Evolutionary conservation across 352 stramenopile genomes (phyloP).

Genomic region (Pythium biforme): DNA sequence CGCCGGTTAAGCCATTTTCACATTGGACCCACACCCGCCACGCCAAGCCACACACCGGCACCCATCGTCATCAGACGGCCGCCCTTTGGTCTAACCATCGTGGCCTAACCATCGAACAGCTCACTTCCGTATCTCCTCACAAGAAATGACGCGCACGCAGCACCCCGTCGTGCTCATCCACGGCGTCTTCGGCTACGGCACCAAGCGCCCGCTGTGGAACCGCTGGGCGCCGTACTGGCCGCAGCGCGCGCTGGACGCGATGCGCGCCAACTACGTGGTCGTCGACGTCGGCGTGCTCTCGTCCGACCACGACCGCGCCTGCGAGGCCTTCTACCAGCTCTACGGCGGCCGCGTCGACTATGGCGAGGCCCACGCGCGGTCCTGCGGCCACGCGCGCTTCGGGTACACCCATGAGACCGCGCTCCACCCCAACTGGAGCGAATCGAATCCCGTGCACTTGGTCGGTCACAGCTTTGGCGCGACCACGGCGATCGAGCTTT

Average conservation of each 20-base stretch:
- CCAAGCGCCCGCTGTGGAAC: constrained; percentile 43
- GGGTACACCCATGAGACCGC: constrained; percentile 35
- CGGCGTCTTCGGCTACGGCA: constrained; percentile 62
- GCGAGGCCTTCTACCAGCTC: constrained; percentile 68
- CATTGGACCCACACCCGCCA: too few species aligned
- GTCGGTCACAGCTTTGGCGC: constrained; percentile 62
- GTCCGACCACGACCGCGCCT: constrained; percentile 69
- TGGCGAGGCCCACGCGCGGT: constrained; percentile 39
- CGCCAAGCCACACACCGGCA: too few species aligned
- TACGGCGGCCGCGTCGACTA: constrained; percentile 61
- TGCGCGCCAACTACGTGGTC: constrained; percentile 59
- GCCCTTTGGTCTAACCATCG: background rate
- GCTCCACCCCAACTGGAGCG: constrained; percentile 46
- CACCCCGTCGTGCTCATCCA: constrained; percentile 68
- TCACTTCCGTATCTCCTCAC: background rate
- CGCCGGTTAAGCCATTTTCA: constrained; percentile 2
- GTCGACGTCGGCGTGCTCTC: constrained; percentile 59
- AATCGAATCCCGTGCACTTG: constrained; percentile 49
- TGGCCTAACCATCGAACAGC: background rate
- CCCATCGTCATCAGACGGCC: background rate
- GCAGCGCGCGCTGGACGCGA: constrained; percentile 36
- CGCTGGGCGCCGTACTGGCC: constrained; percentile 57
- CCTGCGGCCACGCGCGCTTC: constrained; percentile 42
- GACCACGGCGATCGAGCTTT: constrained; percentile 68
- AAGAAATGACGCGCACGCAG: constrained; percentile 30